Percentiles rank a stretch among this genome's conserved stretches.
These are phyloP conservation scores for Vicia faba DNA, from an alignment of 306 rosid genomes.

Conservation along the genomic window DNA sequence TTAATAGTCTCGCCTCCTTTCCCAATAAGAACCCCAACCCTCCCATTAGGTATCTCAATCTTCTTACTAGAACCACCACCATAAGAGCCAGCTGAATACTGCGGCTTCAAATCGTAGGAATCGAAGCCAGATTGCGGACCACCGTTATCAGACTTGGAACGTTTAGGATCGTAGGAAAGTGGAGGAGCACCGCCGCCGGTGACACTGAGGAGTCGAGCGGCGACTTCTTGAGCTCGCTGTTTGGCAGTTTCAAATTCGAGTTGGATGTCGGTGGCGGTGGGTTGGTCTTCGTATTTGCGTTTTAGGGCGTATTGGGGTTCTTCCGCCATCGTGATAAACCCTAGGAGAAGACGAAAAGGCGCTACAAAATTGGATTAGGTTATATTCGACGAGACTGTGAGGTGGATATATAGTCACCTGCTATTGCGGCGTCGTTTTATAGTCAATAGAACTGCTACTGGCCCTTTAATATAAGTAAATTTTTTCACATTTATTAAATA, in stretches of 20 bases:
- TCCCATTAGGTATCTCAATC: slow-evolving; percentile 88
- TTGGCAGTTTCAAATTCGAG: slow-evolving; percentile 67
- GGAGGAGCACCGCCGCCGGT: slow-evolving; percentile 37
- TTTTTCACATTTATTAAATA: no score
- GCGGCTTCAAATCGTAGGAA: slow-evolving; percentile 65
- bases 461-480: no score
- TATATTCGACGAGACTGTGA: not conserved
- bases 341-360: not conserved
- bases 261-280: slow-evolving; percentile 61
- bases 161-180: slow-evolving; percentile 58
- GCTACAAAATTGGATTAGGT: not conserved
- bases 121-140: slow-evolving; percentile 57
- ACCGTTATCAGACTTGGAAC: slow-evolving; percentile 78
- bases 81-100: slow-evolving; percentile 37
- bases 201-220: slow-evolving; percentile 71
- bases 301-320: slow-evolving; percentile 51
- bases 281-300: slow-evolving; percentile 85
- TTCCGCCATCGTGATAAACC: slow-evolving; percentile 40
- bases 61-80: slow-evolving; percentile 70
- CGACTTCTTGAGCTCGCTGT: slow-evolving; percentile 89
- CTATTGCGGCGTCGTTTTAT: not conserved
- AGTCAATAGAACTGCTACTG: not conserved
- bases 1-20: slow-evolving; percentile 97
- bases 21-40: slow-evolving; percentile 96
- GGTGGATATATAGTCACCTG: not conserved